Evolutionary conservation across 164 flowering plant species (phyloP), one percentile per base, ranked within the genome.

Genomic region (Buxus sempervirens): DNA sequence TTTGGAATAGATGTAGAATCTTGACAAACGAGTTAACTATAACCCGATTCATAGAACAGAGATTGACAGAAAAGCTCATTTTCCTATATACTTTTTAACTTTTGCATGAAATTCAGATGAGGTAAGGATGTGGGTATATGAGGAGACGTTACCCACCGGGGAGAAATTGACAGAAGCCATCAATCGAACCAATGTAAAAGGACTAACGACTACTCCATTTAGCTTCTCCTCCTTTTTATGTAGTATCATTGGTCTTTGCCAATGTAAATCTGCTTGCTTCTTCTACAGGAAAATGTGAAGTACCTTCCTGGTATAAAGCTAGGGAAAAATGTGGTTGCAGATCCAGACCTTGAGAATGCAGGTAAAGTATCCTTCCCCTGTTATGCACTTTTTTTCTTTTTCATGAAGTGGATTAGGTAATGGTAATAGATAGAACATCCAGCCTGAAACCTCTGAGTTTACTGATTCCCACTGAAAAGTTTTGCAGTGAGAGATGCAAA

Each of bases 91-190:
- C 51, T 32, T 32, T 7, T 32, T 45, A 45, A 45, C 18, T 45
- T 45, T 10, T 45, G 16, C 51, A 45, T 21, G 8, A 28, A 20
- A 38, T 76, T 67, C 83, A 95, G 98, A 90, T 85, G 97, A 95
- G 83, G 98, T 95, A 70, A 84, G 88, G 82, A 92, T 95, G 97
- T 95, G 98, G 98, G 97, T 95, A 20, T 90, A 66, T 71, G 98
- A 92, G 79, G 98, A 95, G 78, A 82, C 73, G 15, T 75, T 95
- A 70, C 91, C 96, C 1, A 82, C 71, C 56, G 97, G 98, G 1
- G 89, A 88, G 79, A 95, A 91, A 78, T 92, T 95, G 70, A 79
- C 93, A 6, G 85, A 86, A 2, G 90, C 78, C 73, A 90, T 95
- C 82, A 91, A 91, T 67, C 56, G 54, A 54, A 76, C 77, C 69